These are phyloP conservation scores for Aspergillus candidus DNA, from an alignment of 2,329 filamentous ascomycete genomes.

Conservation along the genomic window DNA sequence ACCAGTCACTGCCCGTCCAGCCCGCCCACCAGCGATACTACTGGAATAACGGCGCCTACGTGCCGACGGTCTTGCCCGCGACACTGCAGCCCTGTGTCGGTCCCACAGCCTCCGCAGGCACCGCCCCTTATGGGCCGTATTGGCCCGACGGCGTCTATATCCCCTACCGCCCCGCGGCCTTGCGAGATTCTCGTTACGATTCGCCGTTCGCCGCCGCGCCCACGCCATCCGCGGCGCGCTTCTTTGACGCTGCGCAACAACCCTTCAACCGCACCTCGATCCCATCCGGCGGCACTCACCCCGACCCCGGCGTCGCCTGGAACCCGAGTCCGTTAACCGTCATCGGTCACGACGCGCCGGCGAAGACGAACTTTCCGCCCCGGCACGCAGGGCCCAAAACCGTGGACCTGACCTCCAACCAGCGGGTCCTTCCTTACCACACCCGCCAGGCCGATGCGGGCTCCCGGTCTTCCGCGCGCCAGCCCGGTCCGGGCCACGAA, in stretches of 20 bases:
- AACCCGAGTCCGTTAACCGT: slow-evolving; percentile 23
- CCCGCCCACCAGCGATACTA: slow-evolving; percentile 36
- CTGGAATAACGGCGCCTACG: slow-evolving; percentile 43
- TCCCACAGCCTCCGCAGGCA: slow-evolving; percentile 53
- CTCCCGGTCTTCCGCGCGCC: slow-evolving; percentile 17
- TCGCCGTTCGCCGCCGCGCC: slow-evolving; percentile 19
- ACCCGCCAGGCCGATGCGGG: slow-evolving; percentile 17
- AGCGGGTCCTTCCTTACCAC: slow-evolving; percentile 24
- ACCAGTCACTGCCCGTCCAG: slow-evolving; percentile 48
- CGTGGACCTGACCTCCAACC: slow-evolving; percentile 22
- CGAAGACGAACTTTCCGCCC: slow-evolving; percentile 33
- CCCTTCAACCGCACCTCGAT: slow-evolving; percentile 23
- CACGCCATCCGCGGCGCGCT: slow-evolving; percentile 17
- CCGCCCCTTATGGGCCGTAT: slow-evolving; percentile 55
- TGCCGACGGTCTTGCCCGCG: slow-evolving; percentile 56
- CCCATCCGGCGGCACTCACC: slow-evolving; percentile 17
- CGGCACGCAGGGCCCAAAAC: slow-evolving; percentile 32
- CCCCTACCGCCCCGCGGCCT: slow-evolving; percentile 54
- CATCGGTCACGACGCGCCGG: slow-evolving; percentile 22
- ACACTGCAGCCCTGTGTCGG: slow-evolving; percentile 52
- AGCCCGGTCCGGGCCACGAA: slow-evolving; percentile 14
- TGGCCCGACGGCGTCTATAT: slow-evolving; percentile 59
- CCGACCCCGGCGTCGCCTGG: slow-evolving; percentile 28
- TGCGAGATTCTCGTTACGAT: slow-evolving; percentile 48
- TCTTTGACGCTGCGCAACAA: slow-evolving; percentile 26